Evolutionary conservation across 495 filamentous ascomycete species (phyloP), one percentile per base, ranked within the genome.

Genomic region (Talaromyces stipitatus): DNA sequence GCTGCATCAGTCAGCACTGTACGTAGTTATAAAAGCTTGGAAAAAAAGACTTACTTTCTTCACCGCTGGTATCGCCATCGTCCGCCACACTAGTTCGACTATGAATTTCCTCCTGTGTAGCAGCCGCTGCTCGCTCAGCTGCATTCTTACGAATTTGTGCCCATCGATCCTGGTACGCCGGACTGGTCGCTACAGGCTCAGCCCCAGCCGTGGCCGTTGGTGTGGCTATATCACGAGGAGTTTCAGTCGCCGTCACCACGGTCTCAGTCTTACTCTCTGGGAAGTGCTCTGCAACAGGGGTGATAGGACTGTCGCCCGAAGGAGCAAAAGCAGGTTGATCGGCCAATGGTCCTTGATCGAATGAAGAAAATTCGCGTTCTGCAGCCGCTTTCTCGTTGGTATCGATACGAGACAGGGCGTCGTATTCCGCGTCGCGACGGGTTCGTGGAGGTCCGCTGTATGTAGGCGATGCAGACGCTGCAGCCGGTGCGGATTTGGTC

Each of bases 81-180:
- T 92, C 85, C 2, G 82, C 82, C 50, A 72, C 69, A 64, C 74
- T 79, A 54, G 64, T 55, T 27, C 65, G 66, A 22, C 60, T 56
- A 18, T 65, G 64, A 29, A 64, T 67, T 61, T 90, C 85, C 62
- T 88, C 86, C 14, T 77, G 77, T 45, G 78, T 74, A 41, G 80
- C 72, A 52, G 69, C 69, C 8, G 83, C 81, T 24, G 83, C 85
- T 11, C 91, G 81, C 64, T 92, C 87, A 6, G 89, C 90, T 10
- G 94, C 94, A 60, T 96, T 97, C 80, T 90, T 91, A 57, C 91
- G 80, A 57, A 97, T 96, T 74, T 95, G 89, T 3, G 91, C 92
- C 94, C 94, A 98, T 33, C 91, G 83, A 64, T 92, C 88, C 54
- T 84, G 77, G 27, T 76, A 67, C 47, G n/a, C n/a, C n/a, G 58